phyloP scores from a whole-genome alignment of 106 monocot genomes.

The Allium cepa region DNA sequence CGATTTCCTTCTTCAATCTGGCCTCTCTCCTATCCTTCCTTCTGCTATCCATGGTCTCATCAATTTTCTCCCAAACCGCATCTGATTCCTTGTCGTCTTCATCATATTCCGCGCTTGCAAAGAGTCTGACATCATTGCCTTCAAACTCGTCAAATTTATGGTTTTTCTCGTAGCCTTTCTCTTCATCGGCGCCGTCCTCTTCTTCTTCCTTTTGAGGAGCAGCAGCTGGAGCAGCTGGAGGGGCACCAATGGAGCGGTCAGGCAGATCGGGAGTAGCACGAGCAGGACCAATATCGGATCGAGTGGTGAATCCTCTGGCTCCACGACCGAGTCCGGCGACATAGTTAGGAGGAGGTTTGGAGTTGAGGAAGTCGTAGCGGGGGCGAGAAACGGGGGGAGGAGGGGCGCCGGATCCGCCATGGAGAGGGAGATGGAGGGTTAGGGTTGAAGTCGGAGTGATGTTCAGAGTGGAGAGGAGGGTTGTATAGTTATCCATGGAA shows the following conservation, averaged over 20 bases:
- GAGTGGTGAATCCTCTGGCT: slow-evolving; percentile 91
- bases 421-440: slow-evolving; percentile 41
- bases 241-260: slow-evolving; percentile 39
- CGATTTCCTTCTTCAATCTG: slow-evolving; percentile 89
- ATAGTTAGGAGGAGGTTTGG: slow-evolving; percentile 91
- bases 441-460: slow-evolving; percentile 29
- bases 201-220: slow-evolving; percentile 25
- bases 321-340: slow-evolving; percentile 98
- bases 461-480: slow-evolving; percentile 19
- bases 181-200: slow-evolving; percentile 72
- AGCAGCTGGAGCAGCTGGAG: slow-evolving; percentile 1
- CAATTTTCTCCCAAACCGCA: slow-evolving; percentile 93
- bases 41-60: slow-evolving; percentile 79
- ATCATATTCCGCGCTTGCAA: slow-evolving; percentile 95
- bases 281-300: slow-evolving; percentile 96
- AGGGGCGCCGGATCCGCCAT: slow-evolving; percentile 34
- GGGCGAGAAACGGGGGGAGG: slow-evolving; percentile 27
- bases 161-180: slow-evolving; percentile 97
- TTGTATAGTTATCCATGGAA: background rate
- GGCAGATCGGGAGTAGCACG: slow-evolving; percentile 91
- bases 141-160: slow-evolving; percentile 99
- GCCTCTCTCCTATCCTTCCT: slow-evolving; percentile 88
- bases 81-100: slow-evolving; percentile 97
- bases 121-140: slow-evolving; percentile 91
- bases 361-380: slow-evolving; percentile 80